These are phyloP conservation scores for Sporobolomyces roseus DNA, from an alignment of 768 basidiomycete species.

Conservation along the genomic window DNA sequence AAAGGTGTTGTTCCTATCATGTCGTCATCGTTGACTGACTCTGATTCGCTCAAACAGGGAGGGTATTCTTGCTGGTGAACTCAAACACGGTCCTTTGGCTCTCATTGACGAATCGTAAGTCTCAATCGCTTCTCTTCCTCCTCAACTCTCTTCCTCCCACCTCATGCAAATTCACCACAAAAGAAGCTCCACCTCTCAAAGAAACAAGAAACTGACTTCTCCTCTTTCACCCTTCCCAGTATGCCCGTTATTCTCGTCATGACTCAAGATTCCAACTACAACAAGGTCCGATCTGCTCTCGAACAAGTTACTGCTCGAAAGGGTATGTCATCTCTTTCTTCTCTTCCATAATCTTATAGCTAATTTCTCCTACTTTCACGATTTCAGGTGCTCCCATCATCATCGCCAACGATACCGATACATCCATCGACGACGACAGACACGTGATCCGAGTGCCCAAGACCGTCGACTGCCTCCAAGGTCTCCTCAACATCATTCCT, in stretches of 20 bases:
- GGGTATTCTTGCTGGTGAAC: constrained; percentile 94
- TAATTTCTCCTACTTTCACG: neutral
- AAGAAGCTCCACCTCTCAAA: no score
- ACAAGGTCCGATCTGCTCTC: constrained; percentile 85
- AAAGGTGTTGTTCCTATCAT: no score
- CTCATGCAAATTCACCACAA: no score
- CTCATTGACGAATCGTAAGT: constrained; percentile 93
- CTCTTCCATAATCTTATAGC: neutral
- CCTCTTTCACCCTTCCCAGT: neutral
- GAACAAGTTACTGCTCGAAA: constrained; percentile 96
- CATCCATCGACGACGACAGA: constrained; percentile 63
- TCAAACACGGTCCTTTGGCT: constrained; percentile 97
- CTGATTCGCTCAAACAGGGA: no score
- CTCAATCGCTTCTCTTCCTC: neutral
- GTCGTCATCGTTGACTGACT: no score
- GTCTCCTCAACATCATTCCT: constrained; percentile 92
- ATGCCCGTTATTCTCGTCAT: constrained; percentile 84
- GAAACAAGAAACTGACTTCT: neutral
- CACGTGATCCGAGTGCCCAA: constrained; percentile 85
- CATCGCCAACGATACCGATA: constrained; percentile 89
- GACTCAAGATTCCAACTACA: constrained; percentile 97
- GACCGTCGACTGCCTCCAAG: constrained; percentile 92
- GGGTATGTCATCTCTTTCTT: constrained; percentile 56
- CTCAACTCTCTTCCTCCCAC: neutral
- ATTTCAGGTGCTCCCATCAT: constrained; percentile 62